Evolutionary conservation across 2,329 filamentous ascomycete genomes (phyloP).

Genomic region (Simplicillium aogashimaense): DNA sequence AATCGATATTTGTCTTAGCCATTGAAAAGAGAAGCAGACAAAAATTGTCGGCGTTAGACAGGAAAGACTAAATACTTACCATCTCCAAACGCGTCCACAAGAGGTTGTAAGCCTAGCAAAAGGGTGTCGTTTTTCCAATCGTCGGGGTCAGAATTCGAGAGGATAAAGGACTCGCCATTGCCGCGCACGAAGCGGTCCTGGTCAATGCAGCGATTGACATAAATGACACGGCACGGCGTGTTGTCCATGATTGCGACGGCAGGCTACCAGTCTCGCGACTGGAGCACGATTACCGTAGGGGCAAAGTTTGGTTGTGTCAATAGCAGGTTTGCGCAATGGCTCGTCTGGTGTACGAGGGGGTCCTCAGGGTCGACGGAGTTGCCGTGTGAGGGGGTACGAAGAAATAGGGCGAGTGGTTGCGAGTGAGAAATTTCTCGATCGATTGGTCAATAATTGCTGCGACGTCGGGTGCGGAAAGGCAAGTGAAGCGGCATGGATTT

Average conservation of each 20-base stretch:
- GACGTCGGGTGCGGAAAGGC: too few relatives aligned
- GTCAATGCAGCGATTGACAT: slow-evolving; percentile 44
- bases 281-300: slow-evolving; percentile 43
- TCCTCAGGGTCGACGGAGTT: background rate
- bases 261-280: slow-evolving; percentile 52
- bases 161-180: slow-evolving; percentile 5
- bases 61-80: slow-evolving; percentile 26
- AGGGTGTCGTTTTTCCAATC: slow-evolving; percentile 28
- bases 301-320: slow-evolving; percentile 12
- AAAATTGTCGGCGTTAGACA: slow-evolving; percentile 6
- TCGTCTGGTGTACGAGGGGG: background rate
- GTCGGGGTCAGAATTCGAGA: background rate
- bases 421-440: background rate
- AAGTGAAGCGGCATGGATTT: too few relatives aligned
- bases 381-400: background rate
- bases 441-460: slow-evolving; percentile 6
- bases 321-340: background rate
- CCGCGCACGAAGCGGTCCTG: slow-evolving; percentile 32
- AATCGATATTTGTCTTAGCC: slow-evolving; percentile 11
- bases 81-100: slow-evolving; percentile 44
- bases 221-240: slow-evolving; percentile 48
- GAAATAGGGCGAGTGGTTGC: background rate
- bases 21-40: slow-evolving; percentile 4
- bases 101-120: slow-evolving; percentile 34
- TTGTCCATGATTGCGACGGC: slow-evolving; percentile 46